Evolutionary conservation across 768 basidiomycete species (phyloP).

Genomic region (Ramaria rubella): DNA sequence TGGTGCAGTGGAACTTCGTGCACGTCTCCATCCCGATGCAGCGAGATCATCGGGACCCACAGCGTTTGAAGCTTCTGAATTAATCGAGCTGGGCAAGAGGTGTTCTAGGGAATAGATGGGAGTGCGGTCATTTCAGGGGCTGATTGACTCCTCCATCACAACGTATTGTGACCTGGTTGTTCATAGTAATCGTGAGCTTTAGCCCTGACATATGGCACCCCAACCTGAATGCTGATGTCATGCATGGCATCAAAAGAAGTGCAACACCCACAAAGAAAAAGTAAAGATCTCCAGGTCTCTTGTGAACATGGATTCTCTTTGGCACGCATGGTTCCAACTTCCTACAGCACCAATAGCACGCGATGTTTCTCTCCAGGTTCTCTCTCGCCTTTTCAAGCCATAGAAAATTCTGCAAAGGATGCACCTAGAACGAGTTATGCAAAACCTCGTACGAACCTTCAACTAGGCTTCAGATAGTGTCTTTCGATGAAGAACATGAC

Average conservation of each 20-base stretch:
- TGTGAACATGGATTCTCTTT: conserved; percentile 58
- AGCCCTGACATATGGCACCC: conserved; percentile 86
- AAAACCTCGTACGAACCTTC: no score
- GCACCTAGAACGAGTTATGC: conserved; percentile 68
- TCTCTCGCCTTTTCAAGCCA: conserved; percentile 75
- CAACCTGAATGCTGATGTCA: conserved; percentile 56
- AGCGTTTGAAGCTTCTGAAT: conserved; percentile 47
- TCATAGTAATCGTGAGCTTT: conserved; percentile 91
- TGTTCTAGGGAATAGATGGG: conserved; percentile 32
- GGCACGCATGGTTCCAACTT: conserved; percentile 47
- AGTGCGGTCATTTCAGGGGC: conserved; percentile 37
- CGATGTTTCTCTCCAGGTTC: conserved; percentile 63
- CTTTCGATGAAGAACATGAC: conserved; percentile 88
- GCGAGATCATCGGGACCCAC: conserved; percentile 11
- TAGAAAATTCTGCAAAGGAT: conserved; percentile 96
- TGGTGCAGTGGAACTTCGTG: conserved; percentile 2
- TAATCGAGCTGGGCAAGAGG: conserved; percentile 39
- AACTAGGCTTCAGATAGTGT: conserved; percentile 71
- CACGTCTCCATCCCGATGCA: not conserved
- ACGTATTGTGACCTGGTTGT: conserved; percentile 83
- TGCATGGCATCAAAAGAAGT: not conserved
- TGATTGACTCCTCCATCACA: no score
- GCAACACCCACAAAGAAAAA: conserved; percentile 64
- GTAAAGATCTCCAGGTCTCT: conserved; percentile 71
- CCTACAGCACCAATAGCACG: conserved; percentile 62